These are phyloP conservation scores for Ensete ventricosum DNA, from an alignment of 176 grass and related monocot genomes.

Conservation along the genomic window DNA sequence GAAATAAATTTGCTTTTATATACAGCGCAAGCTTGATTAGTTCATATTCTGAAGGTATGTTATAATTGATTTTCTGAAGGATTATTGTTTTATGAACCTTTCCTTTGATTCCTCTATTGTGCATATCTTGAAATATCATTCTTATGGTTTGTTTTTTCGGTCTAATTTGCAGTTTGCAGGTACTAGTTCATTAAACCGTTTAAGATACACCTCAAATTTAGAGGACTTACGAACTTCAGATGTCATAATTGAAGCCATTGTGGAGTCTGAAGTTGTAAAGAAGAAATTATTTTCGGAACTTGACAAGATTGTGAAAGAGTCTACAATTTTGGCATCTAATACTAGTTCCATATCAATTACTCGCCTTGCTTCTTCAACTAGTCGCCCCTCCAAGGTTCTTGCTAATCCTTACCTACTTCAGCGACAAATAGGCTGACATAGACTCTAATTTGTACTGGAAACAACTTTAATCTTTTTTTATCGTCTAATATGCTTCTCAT, in stretches of 20 bases:
- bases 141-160: background rate
- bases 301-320: slow-evolving; percentile 61
- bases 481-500: too few species aligned
- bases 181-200: slow-evolving; percentile 44
- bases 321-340: slow-evolving; percentile 80
- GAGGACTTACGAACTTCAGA: slow-evolving; percentile 47
- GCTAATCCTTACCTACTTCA: background rate
- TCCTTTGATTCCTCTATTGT: background rate
- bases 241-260: slow-evolving; percentile 80
- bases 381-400: slow-evolving; percentile 58
- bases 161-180: slow-evolving; percentile 31
- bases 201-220: slow-evolving; percentile 56
- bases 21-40: background rate
- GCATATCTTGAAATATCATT: background rate
- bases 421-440: background rate
- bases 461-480: background rate
- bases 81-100: background rate
- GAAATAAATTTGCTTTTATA: background rate
- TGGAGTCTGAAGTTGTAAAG: slow-evolving; percentile 73
- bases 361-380: slow-evolving; percentile 67
- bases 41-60: background rate
- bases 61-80: background rate
- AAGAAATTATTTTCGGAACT: slow-evolving; percentile 75
- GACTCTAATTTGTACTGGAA: background rate
- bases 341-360: slow-evolving; percentile 92